Conservation (phyloP, 176 grass and related monocot genomes). For the Rhipidocladum racemiflorum region DNA sequence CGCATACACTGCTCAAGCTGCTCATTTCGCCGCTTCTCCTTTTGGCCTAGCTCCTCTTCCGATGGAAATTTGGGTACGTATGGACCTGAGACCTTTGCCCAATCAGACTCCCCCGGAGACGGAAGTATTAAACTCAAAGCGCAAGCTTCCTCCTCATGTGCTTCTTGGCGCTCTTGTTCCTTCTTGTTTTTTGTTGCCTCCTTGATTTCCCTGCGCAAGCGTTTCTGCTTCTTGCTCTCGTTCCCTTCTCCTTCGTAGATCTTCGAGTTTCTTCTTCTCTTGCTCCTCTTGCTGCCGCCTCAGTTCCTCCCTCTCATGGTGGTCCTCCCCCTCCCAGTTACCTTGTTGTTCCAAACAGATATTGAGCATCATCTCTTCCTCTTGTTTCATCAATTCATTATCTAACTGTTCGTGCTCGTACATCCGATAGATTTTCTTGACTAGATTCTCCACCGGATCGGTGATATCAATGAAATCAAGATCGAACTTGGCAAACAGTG, state of each 20-base stretch:
- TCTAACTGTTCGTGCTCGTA: neutral
- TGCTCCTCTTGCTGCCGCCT: neutral
- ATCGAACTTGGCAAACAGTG: neutral
- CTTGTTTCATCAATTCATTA: neutral
- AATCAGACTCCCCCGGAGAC: neutral
- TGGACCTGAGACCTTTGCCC: neutral
- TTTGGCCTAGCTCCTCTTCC: neutral
- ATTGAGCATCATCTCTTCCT: neutral
- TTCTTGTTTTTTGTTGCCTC: neutral
- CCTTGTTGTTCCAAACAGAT: neutral
- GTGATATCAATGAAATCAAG: neutral
- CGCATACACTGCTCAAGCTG: no score
- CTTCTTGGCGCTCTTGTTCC: neutral
- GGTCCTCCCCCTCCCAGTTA: no score
- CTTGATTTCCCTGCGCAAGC: neutral
- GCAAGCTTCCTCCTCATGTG: neutral
- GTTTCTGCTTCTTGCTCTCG: neutral
- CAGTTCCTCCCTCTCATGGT: neutral
- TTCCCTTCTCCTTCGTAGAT: neutral
- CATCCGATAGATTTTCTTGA: conserved; percentile 13
- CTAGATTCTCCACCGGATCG: neutral
- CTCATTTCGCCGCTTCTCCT: neutral
- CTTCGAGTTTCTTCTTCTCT: neutral
- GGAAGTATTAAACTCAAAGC: neutral
- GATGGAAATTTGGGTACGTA: neutral